These are phyloP conservation scores for Cladorrhinum sp. DNA, from an alignment of 2,329 filamentous ascomycete species.

Conservation along the genomic window DNA sequence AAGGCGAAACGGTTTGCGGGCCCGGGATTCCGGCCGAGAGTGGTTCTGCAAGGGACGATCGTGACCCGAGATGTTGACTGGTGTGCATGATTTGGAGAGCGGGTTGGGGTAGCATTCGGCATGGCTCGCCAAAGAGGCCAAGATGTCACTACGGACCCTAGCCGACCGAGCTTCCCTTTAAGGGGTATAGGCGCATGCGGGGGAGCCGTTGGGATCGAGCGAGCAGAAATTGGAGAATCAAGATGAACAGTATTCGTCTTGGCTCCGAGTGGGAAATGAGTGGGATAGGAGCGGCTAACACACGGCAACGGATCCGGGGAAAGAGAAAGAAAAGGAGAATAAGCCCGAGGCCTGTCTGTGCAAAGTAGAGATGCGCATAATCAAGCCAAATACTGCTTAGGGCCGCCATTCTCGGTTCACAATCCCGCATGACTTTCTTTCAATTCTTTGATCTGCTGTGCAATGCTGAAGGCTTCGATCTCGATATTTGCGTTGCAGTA, in stretches of 20 bases:
- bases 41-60: neutral
- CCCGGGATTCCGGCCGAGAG: constrained; percentile 8
- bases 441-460: no score
- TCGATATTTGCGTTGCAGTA: neutral
- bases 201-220: constrained; percentile 5
- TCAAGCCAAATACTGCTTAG: neutral
- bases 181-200: neutral
- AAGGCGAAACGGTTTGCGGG: neutral
- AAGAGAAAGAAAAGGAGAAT: no score
- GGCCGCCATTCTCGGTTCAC: neutral
- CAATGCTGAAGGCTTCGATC: neutral
- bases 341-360: no score
- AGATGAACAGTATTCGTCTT: no score
- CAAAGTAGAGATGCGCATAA: no score
- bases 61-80: no score
- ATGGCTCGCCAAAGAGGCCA: neutral
- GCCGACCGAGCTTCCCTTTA: neutral
- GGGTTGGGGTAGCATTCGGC: neutral
- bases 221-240: neutral
- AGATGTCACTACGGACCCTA: neutral
- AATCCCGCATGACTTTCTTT: no score
- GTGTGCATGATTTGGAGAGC: neutral
- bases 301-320: no score
- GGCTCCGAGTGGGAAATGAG: no score
- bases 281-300: neutral